A percentile compares a stretch with the other conserved stretches of the same genome.
These are phyloP conservation scores for Pseudoperonospora humuli DNA, from an alignment of 352 stramenopile genomes.

Conservation along the genomic window DNA sequence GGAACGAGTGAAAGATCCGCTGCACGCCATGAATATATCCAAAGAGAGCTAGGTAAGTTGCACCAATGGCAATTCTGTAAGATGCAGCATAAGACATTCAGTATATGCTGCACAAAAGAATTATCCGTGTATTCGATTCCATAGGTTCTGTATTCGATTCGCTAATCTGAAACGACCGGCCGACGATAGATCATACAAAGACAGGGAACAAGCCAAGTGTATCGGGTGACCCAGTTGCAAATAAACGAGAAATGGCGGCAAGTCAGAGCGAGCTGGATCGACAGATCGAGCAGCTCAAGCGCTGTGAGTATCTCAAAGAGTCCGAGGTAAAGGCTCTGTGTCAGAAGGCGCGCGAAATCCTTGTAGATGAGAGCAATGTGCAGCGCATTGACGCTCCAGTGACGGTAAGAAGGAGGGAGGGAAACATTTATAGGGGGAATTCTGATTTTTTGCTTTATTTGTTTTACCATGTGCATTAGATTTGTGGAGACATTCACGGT, in stretches of 20 bases:
- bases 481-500: conserved; percentile 99
- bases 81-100: too few relatives aligned
- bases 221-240: conserved; percentile 9
- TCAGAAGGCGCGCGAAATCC: conserved; percentile 96
- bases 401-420: conserved; percentile 79
- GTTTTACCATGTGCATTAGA: conserved; percentile 48
- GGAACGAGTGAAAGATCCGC: conserved; percentile 16
- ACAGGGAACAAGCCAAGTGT: too few relatives aligned
- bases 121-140: conserved; percentile 1
- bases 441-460: conserved; percentile 3
- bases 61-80: too few relatives aligned
- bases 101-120: too few relatives aligned
- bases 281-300: conserved; percentile 87
- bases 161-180: conserved; percentile 17
- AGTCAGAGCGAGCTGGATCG: conserved; percentile 82
- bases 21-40: conserved; percentile 4
- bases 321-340: conserved; percentile 97
- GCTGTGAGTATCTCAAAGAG: conserved; percentile 98
- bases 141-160: conserved; percentile 4
- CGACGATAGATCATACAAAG: background rate
- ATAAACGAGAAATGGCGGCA: conserved; percentile 47
- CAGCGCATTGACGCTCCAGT: conserved; percentile 97
- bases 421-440: background rate
- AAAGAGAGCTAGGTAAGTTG: conserved; percentile 2
- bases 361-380: conserved; percentile 99